Evolutionary conservation across 495 filamentous ascomycete species (phyloP), one percentile per base, ranked within the genome.

Genomic region (Penicillium parvum): DNA sequence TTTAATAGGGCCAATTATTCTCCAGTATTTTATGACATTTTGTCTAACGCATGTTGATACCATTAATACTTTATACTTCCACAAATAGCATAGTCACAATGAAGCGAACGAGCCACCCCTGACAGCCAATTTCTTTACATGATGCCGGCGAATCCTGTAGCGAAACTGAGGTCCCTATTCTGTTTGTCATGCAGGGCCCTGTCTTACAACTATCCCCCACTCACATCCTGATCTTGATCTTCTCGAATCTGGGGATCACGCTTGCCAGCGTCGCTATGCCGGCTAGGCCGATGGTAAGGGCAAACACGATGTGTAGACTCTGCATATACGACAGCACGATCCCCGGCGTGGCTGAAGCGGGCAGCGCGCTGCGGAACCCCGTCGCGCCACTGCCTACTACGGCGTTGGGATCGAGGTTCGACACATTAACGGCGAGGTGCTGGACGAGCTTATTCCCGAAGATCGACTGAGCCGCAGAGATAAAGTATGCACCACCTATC

Each of bases 241-340:
- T 33, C 30, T 33, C 30, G 30, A 33, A 33, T 33, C n/a, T 33
- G 7, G 30, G 30, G n/a, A 33, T 33, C 8, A 33, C n/a, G 14
- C 30, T 33, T 17, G n/a, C n/a, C 30, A 33, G 30, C 30, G 30
- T 33, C 30, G 30, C 30, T 17, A 33, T 33, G n/a, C 30, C 30
- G 14, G 30, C 30, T 8, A 33, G 30, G 30, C 14, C 30, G 30
- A 33, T 33, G 30, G 14, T 7, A 33, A 33, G 30, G 3, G 30
- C 30, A n/a, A 33, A 33, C n/a, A 33, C 30, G 30, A 33, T 33
- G 14, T 33, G 30, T n/a, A 33, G 30, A n/a, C 30, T 33, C 30
- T 33, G 30, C 30, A 33, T 33, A 17, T 33, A 33, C 30, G 30
- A 33, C 7, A 33, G 30, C 30, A 33, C 30, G n/a, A 33, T 33